These are phyloP conservation scores for Emydomyces testavorans DNA, from an alignment of 2,329 filamentous ascomycete genomes.

Conservation along the genomic window DNA sequence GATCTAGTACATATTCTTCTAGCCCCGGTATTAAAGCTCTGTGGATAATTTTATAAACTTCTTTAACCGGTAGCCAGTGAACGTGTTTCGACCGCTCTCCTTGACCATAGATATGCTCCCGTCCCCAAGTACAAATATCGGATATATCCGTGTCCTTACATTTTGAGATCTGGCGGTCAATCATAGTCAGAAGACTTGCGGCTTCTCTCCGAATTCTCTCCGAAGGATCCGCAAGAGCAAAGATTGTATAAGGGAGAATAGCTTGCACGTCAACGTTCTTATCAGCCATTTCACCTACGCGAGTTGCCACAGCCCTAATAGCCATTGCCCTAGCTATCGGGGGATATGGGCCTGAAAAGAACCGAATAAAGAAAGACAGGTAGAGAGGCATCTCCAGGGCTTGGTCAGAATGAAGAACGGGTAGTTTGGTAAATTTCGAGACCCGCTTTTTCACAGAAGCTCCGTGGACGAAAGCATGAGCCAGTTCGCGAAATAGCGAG, in stretches of 20 bases:
- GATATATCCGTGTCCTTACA: constrained; percentile 32
- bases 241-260: constrained; percentile 68
- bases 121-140: constrained; percentile 44
- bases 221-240: constrained; percentile 62
- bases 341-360: constrained; percentile 63
- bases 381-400: constrained; percentile 55
- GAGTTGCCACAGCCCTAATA: constrained; percentile 51
- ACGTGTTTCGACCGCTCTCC: constrained; percentile 38
- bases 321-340: constrained; percentile 58
- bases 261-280: constrained; percentile 58
- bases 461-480: constrained; percentile 29
- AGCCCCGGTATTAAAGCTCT: constrained; percentile 60
- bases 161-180: constrained; percentile 43
- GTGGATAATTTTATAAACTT: constrained; percentile 51
- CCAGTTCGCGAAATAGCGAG: constrained; percentile 30
- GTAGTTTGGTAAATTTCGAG: constrained; percentile 29
- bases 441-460: constrained; percentile 24
- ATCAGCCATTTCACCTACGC: constrained; percentile 41
- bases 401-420: constrained; percentile 26
- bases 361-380: constrained; percentile 61
- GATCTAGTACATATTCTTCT: constrained; percentile 78
- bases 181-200: constrained; percentile 50
- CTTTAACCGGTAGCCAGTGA: constrained; percentile 48
- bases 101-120: constrained; percentile 54
- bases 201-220: constrained; percentile 66